These are phyloP conservation scores for Centaurea solstitialis DNA, from an alignment of 129 eudicot genomes.

Conservation along the genomic window DNA sequence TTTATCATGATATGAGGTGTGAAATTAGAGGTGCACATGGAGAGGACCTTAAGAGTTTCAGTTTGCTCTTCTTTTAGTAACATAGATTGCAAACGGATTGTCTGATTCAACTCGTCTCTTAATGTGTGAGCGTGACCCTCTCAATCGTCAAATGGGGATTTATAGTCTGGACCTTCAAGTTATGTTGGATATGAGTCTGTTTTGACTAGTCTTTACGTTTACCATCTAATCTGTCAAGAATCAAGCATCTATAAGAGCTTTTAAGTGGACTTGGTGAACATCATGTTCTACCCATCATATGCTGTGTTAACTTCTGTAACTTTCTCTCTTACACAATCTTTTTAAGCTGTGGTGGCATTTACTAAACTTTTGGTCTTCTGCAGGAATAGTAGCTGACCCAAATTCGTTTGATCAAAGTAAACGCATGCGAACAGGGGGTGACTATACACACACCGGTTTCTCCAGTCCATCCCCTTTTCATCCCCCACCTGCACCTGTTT, in stretches of 20 bases:
- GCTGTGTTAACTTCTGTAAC: neutral
- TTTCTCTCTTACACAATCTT: neutral
- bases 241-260: neutral
- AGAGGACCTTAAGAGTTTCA: neutral
- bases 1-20: neutral
- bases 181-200: neutral
- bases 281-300: neutral
- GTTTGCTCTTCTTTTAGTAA: neutral
- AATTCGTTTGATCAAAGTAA: constrained; percentile 92
- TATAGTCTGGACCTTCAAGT: neutral
- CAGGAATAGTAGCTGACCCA: constrained; percentile 92
- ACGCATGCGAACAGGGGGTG: constrained; percentile 92
- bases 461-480: constrained; percentile 91
- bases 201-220: neutral
- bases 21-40: neutral
- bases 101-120: neutral
- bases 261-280: neutral
- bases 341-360: neutral
- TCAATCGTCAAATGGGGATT: neutral
- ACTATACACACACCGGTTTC: constrained; percentile 83
- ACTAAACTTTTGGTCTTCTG: constrained; percentile 6
- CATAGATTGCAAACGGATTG: neutral
- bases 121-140: neutral
- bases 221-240: neutral
- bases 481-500: constrained; percentile 90